These are phyloP conservation scores for Backusella australiensis DNA, from an alignment of 192 early-diverging fungal genomes.

Conservation along the genomic window DNA sequence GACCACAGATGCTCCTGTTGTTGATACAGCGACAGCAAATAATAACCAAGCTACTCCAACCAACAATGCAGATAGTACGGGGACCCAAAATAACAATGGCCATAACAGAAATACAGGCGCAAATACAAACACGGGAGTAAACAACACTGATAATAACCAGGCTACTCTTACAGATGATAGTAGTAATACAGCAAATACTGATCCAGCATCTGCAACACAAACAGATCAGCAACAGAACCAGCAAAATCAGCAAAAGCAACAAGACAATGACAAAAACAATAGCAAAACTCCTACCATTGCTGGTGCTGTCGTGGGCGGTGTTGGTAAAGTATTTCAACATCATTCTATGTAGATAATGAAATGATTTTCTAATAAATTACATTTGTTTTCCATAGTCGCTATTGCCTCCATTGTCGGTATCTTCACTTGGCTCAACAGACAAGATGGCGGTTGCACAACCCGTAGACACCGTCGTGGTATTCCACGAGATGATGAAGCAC, in stretches of 20 bases:
- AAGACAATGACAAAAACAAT: not conserved
- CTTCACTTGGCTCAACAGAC: conserved; percentile 30
- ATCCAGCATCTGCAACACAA: not conserved
- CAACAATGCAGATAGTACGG: not conserved
- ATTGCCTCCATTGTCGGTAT: conserved; percentile 31
- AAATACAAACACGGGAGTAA: not conserved
- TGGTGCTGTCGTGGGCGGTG: conserved; percentile 12
- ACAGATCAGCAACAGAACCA: not conserved
- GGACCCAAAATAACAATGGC: not conserved
- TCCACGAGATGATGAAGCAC: conserved; percentile 11
- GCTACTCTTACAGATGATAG: not conserved
- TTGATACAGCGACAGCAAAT: not conserved
- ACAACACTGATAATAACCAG: not conserved
- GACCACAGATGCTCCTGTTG: not conserved
- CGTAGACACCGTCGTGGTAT: conserved; percentile 4
- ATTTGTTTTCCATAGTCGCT: conserved; percentile 16
- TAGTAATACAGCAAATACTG: not conserved
- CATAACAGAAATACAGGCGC: not conserved
- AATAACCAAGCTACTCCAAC: not conserved
- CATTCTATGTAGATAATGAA: not conserved
- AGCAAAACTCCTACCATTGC: conserved; percentile 9
- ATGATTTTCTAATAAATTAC: not conserved
- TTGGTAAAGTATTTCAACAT: conserved; percentile 9
- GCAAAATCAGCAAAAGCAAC: not conserved
- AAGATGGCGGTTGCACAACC: conserved; percentile 27